Conservation (phyloP, 2,329 filamentous ascomycete species). For the Paraconiothyrium sp. region DNA sequence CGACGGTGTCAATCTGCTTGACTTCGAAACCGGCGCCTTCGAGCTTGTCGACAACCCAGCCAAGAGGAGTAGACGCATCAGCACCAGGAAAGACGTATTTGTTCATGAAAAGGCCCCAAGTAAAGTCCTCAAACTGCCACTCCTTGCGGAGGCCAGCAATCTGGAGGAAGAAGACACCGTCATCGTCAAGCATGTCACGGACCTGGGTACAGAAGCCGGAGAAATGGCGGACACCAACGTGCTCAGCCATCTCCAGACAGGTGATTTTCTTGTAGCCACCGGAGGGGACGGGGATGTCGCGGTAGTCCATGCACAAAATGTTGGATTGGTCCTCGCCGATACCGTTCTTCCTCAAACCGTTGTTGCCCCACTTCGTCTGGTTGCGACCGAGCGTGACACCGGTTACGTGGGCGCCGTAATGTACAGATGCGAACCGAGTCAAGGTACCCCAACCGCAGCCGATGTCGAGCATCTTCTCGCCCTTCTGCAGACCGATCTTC, state of each 20-base stretch:
- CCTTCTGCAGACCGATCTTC: conserved; percentile 86
- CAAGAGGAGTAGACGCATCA: conserved; percentile 92
- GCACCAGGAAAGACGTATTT: conserved; percentile 98
- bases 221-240: conserved; percentile 94
- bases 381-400: conserved; percentile 95
- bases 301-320: conserved; percentile 96
- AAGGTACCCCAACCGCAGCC: conserved; percentile 99
- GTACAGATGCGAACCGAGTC: conserved; percentile 88
- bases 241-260: conserved; percentile 97
- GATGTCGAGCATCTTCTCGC: conserved; percentile 88
- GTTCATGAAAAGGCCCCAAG: conserved; percentile 99
- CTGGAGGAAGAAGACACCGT: conserved; percentile 95
- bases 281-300: conserved; percentile 83
- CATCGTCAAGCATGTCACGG: conserved; percentile 94
- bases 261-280: conserved; percentile 93
- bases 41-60: conserved; percentile 83
- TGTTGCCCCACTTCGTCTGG: conserved; percentile 97
- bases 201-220: conserved; percentile 83
- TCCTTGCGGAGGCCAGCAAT: conserved; percentile 91
- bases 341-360: conserved; percentile 81
- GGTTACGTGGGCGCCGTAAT: conserved; percentile 86
- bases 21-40: conserved; percentile 90
- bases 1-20: conserved; percentile 91
- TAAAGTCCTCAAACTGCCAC: conserved; percentile 98
- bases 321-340: conserved; percentile 88